Evolutionary conservation across 192 early-diverging fungal genomes (phyloP).

Genomic region (Haplosporangium gracile): DNA sequence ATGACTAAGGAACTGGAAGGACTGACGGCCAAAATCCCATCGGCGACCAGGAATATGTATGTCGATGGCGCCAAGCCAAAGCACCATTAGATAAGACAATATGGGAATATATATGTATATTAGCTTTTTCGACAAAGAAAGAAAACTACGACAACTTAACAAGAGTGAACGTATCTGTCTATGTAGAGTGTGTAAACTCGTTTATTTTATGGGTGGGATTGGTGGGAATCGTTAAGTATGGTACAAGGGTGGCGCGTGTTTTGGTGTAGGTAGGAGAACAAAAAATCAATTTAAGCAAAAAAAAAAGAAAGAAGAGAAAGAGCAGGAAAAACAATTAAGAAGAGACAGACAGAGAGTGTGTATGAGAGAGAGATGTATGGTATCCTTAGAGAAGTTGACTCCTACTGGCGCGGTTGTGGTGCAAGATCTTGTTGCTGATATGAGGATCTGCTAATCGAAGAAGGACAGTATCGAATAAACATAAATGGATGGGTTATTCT

Average conservation of each 20-base stretch:
- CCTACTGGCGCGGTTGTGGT: background rate
- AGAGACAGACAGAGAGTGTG: background rate
- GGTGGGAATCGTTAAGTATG: too few relatives aligned
- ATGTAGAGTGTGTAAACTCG: background rate
- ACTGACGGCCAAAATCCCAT: constrained; percentile 88
- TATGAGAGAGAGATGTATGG: background rate
- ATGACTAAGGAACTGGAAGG: constrained; percentile 91
- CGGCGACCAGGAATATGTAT: constrained; percentile 92
- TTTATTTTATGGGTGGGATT: too few relatives aligned
- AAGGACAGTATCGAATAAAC: background rate
- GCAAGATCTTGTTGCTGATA: background rate
- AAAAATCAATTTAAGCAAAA: background rate
- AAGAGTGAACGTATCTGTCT: background rate
- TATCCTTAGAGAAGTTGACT: background rate
- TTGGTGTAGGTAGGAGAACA: too few relatives aligned
- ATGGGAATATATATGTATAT: background rate
- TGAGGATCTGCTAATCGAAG: background rate
- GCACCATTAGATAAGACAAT: constrained; percentile 22
- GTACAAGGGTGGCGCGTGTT: too few relatives aligned
- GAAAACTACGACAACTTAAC: background rate
- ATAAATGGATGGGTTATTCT: background rate
- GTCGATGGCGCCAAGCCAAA: constrained; percentile 72
- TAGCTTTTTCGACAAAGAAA: background rate
- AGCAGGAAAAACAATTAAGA: background rate
- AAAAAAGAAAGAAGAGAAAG: background rate